These are phyloP conservation scores for Backusella luteola DNA, from an alignment of 192 early-diverging fungal species.

Conservation along the genomic window DNA sequence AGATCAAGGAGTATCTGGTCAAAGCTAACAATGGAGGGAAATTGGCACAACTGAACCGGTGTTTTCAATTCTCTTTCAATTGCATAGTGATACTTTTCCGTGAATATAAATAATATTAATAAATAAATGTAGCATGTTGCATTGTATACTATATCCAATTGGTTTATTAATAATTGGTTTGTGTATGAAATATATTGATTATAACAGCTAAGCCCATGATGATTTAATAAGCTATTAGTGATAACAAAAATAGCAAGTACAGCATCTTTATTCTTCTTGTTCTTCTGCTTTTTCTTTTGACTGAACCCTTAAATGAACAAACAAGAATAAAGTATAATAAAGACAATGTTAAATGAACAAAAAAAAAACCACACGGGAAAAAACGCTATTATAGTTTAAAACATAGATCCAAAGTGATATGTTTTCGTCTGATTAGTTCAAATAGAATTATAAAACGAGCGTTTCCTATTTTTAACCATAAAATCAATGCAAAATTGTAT, in stretches of 20 bases:
- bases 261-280: background rate
- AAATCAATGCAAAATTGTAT: slow-evolving; percentile 5
- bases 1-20: background rate
- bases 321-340: background rate
- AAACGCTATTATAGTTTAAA: background rate
- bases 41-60: background rate
- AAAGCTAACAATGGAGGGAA: slow-evolving; percentile 5
- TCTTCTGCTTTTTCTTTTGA: background rate
- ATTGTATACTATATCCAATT: background rate
- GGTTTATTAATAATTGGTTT: background rate
- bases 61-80: background rate
- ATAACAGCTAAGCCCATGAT: background rate
- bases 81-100: background rate
- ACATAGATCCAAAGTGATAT: background rate
- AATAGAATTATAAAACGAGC: slow-evolving; percentile 8
- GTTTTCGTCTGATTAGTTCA: background rate
- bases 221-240: background rate
- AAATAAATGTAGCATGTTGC: background rate
- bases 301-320: background rate
- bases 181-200: background rate
- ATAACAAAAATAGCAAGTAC: background rate
- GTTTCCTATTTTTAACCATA: slow-evolving; percentile 1
- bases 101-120: background rate
- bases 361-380: background rate
- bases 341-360: background rate